Evolutionary conservation across 805 yeast genomes (phyloP).

Genomic region (Ogataea methylovora): DNA sequence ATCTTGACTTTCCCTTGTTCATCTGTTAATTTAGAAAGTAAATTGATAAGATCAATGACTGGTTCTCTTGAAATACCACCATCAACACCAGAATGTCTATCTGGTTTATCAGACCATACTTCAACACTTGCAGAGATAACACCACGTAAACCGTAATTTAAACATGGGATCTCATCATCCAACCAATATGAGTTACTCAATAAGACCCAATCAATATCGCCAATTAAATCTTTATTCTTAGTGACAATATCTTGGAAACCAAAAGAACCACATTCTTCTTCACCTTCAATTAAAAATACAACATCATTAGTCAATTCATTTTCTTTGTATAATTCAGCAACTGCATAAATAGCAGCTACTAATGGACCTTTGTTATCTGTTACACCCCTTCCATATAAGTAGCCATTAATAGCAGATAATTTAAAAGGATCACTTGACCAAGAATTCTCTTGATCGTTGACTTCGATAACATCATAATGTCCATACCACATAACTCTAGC

Average conservation of each 20-base stretch:
- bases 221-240: constrained; percentile 45
- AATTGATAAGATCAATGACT: constrained; percentile 70
- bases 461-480: constrained; percentile 91
- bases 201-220: constrained; percentile 80
- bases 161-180: constrained; percentile 80
- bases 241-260: constrained; percentile 72
- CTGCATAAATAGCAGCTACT: constrained; percentile 80
- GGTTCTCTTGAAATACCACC: constrained; percentile 92
- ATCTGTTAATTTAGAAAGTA: constrained; percentile 59
- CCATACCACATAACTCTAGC: constrained; percentile 80
- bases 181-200: constrained; percentile 93
- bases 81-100: constrained; percentile 93
- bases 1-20: constrained; percentile 47
- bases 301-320: constrained; percentile 60
- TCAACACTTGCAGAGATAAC: constrained; percentile 74
- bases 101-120: constrained; percentile 68
- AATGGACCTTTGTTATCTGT: constrained; percentile 94
- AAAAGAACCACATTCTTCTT: constrained; percentile 87
- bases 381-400: constrained; percentile 84
- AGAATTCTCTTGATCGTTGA: constrained; percentile 38
- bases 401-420: constrained; percentile 74
- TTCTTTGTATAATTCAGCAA: constrained; percentile 55
- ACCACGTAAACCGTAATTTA: constrained; percentile 92
- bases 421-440: constrained; percentile 81
- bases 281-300: constrained; percentile 85